Evolutionary conservation across 1,284 basidiomycete species (phyloP), one percentile per base, ranked within the genome.

Genomic region (Bjerkandera adusta): DNA sequence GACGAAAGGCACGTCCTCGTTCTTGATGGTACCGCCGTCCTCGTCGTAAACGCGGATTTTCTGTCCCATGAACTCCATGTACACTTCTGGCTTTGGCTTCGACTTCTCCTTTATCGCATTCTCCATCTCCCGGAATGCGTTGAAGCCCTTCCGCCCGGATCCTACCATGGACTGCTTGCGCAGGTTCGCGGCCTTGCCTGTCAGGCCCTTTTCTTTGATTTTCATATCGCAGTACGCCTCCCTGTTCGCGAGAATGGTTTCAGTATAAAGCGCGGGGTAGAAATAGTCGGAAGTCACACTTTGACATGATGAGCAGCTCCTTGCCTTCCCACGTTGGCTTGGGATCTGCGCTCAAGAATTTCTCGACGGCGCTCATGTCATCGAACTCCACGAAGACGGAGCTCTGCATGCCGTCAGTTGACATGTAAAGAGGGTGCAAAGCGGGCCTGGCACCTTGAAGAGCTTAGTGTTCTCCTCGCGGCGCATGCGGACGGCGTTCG

Each of bases 221-320:
- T 98, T 99, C 92, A 95, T 96, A 56, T 92, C 83, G 61, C 93
- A 92, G 68, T 98, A 99, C 5, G 76, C 92, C 53, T 88, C 85
- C 64, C 89, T 92, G 56, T n/a, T n/a, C 11, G 12, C 21, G 22
- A 16, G 16, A 37, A 41, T 33, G 25, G n/a, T 16, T 33, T 32
- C 15, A n/a, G n/a, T 34, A 38, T 10, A 12, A 44, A 26, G 20
- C 15, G 34, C 11, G 22, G 12, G 21, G 32, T 32, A 7, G 18
- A 44, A 20, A 27, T 11, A 29, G 50, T 22, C 35, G 26, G 18
- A 10, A 13, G 15, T 65, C 79, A 48, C 55, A 91, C 88, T 97
- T 97, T 59, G 86, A 77, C 94, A 97, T 97, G 60, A 79, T 81
- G 36, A 89, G 61, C 34, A 98, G 76, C 56, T 91, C 85, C 30